Evolutionary conservation across 1,284 basidiomycete species (phyloP), one percentile per base, ranked within the genome.

Genomic region (Malassezia cuniculi): DNA sequence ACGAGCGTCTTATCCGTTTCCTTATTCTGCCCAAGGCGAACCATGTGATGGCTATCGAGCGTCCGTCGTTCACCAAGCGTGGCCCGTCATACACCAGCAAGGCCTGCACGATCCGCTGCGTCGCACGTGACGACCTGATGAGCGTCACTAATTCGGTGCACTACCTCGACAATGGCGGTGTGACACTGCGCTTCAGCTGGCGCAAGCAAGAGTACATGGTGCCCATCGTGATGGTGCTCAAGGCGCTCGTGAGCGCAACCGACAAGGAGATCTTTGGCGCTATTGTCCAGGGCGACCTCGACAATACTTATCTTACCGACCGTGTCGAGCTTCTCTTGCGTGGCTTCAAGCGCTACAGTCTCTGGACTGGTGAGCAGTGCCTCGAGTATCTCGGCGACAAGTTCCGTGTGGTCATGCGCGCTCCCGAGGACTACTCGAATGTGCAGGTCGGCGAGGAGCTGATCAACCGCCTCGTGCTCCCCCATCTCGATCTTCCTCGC

Each of bases 151-250:
- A 97, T 70, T 86, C 84, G 12, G 76, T 97, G 26, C 93, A 99
- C 69, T 99, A 97, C 68, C 79, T 97, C 24, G 81, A 85, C 14
- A 94, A 93, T 62, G 93, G 93, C 30, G 89, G 80, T 52, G 83
- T 89, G 10, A 97, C 89, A 71, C 71, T 97, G 16, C 79, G 93
- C 15, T 97, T 97, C 72, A 86, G 80, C 62, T 95, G 85, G 86
- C 74, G 89, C 38, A 99, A 97, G 71, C 85, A 93, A 65, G 93
- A 99, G 74, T 99, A 94, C 71, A 89, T 95, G 65, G 85, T 97
- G 30, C 93, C 93, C 4, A 82, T 95, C 65, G 87, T 97, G 78
- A 78, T 99, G 48, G 76, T 97, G 57, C 76, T 99, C 55, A 97
- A 97, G 67, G 89, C 89, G 22, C 77, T 97, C 26, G 78, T 89